Evolutionary conservation across 2,329 filamentous ascomycete species (phyloP), one percentile per base, ranked within the genome.

Genomic region (Nannizzia gypsea): DNA sequence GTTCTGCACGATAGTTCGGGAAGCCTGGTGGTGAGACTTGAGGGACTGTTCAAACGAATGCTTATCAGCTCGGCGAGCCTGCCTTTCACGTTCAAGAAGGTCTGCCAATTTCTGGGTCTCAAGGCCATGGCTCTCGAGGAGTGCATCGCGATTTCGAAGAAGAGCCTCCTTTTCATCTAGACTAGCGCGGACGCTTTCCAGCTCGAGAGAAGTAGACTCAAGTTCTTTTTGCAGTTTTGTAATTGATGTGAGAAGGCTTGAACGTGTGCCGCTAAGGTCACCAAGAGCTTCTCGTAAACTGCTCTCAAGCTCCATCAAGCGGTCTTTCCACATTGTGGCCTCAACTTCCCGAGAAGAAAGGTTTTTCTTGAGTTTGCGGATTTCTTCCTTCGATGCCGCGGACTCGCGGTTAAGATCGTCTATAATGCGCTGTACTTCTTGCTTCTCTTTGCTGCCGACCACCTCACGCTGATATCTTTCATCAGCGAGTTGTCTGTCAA

Each of bases 371-470:
- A 97, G 78, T 68, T 83, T 84, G 64, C 90, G 82, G 26, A 85
- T 83, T 69, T 97, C 93, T 63, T 97, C 93, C 76, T 93, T 95
- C 63, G 89, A 85, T 28, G 81, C 80, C 3, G 86, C 86, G 24
- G 86, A 83, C 72, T 97, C 91, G 44, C 85, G 81, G 70, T 96
- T 97, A 65, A 97, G 85, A 64, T 96, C 90, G 68, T 95, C 92
- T 69, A 97, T 84, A 64, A 95, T 84, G 72, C 92, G 88, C 75
- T 97, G 91, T 57, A 95, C 88, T 70, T 97, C 92, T 70, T 95
- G 88, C 77, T 97, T 96, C 75, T 96, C 91, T 68, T 89, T 86
- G 69, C 84, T 87, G 54, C 90, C 89, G 59, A 96, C 82, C 56
- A 91, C 83, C 71, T 97, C 92, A 50, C 89, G 83, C 73, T 97